Base-by-base conservation (phyloP, 257 asterid species). In the Solanum dulcamara region DNA sequence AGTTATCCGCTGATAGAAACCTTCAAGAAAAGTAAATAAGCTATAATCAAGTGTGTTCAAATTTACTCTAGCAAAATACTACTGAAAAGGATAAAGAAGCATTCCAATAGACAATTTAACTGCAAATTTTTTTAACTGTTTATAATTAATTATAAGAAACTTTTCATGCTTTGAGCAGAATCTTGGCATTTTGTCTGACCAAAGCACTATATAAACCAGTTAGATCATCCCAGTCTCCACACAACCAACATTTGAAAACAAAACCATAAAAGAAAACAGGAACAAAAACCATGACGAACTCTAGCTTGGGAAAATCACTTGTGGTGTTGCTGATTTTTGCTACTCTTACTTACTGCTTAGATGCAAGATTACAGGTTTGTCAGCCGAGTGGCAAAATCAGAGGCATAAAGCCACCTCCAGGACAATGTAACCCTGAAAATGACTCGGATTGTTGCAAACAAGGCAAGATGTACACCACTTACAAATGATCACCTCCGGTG, bases 401-500 rank as follows among this genome's bases (percentile, higher is more conserved):
- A 42, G 92, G 92, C 37, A 87, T 44, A 82, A 89, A 80, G 7
- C 94, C 88, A 3, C 94, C 89, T 6, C 91, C 88, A 15, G 93
- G 94, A 9, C 85, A 90, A 84, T 90, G 93, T 51, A 90, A 91
- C 83, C 84, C 33, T 0, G 87, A 90, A 81, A 91, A 91, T 7
- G 74, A 85, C 85, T 88, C 93, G 1, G 90, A 85, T 6, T 88
- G 92, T 53, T 90, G 91, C 32, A 55, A 85, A 33, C 60, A 79
- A 42, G 91, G 90, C 40, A 62, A 91, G 77, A 59, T 33, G 7
- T 89, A 88, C 86, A 84, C 89, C 60, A 90, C 91, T 5, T 89
- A 89, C 89, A 88, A 84, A 53, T 89, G 92, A 15, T 91, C 92
- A 4, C 91, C 92, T 1, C 51, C 87, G 0, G 81, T 87, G 1